Conservation (phyloP, 306 rosid genomes). For the Heteromeles arbutifolia region DNA sequence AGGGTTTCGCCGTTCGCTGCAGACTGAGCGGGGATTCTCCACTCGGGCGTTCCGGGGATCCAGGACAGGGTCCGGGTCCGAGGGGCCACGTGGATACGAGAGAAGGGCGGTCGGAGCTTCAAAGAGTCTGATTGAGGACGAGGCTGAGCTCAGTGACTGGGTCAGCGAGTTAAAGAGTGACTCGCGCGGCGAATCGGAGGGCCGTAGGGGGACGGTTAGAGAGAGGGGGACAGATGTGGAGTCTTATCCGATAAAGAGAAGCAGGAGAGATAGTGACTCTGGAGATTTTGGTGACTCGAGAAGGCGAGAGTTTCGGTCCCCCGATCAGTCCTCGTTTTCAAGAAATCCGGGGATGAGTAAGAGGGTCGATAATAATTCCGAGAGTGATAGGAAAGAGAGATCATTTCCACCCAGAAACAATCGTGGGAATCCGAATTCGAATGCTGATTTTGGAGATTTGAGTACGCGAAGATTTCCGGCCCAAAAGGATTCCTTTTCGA, state of each 20-base stretch:
- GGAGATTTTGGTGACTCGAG: constrained; percentile 22
- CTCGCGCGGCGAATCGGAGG: constrained; percentile 35
- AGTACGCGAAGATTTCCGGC: constrained; percentile 16
- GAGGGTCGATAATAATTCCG: constrained; percentile 4
- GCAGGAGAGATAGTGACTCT: constrained; percentile 28
- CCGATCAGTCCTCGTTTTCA: constrained; percentile 6
- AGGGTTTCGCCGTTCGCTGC: constrained; percentile 17
- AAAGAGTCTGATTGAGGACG: constrained; percentile 71
- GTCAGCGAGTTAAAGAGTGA: constrained; percentile 50
- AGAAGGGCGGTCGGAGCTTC: constrained; percentile 22
- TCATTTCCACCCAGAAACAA: constrained; percentile 16
- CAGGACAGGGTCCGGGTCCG: constrained; percentile 22
- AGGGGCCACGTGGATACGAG: constrained; percentile 18
- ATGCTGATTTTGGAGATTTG: constrained; percentile 21
- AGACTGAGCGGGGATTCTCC: constrained; percentile 36
- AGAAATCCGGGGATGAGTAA: constrained; percentile 11
- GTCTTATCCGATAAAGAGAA: constrained; percentile 18
- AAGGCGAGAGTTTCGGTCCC: constrained; percentile 13
- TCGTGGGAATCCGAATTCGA: not conserved
- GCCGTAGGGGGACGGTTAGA: constrained; percentile 18
- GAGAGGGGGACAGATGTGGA: constrained; percentile 13
- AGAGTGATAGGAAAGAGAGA: constrained; percentile 4
- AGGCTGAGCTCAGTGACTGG: constrained; percentile 85
- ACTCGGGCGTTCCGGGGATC: constrained; percentile 24
- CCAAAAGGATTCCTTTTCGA: constrained; percentile 7